phyloP scores from a whole-genome alignment of 2,329 filamentous ascomycete species.

The Zelopaecilomyces penicillatus region DNA sequence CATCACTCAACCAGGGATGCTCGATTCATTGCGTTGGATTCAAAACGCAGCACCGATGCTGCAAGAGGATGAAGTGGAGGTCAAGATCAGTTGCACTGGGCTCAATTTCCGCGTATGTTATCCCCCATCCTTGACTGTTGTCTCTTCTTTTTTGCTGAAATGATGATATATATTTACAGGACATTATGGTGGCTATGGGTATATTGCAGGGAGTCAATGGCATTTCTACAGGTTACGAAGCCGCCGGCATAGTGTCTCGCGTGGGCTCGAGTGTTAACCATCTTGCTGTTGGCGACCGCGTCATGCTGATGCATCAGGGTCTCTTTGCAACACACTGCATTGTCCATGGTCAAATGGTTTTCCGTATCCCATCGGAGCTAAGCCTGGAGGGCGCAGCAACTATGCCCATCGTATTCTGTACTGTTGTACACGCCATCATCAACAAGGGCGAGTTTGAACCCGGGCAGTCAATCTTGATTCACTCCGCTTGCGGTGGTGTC shows the following conservation, averaged over 20 bases:
- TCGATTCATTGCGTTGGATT: constrained; percentile 2
- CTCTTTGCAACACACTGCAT: constrained; percentile 2
- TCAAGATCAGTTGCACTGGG: constrained; percentile 1
- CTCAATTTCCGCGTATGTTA: constrained; percentile 5
- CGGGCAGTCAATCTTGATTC: constrained; percentile 8
- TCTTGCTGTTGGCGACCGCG: constrained; percentile 26
- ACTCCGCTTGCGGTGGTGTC: constrained; percentile 6
- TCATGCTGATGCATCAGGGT: constrained; percentile 12
- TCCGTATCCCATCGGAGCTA: constrained; percentile 20
- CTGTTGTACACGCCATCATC: constrained; percentile 18
- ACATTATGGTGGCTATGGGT: constrained; percentile 9
- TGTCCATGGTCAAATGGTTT: constrained; percentile 3
- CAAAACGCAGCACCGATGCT: neutral
- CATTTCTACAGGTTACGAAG: constrained; percentile 20
- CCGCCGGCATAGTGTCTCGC: constrained; percentile 15
- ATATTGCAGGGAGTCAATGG: constrained; percentile 5
- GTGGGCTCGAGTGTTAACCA: constrained; percentile 8
- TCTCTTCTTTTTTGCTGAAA: neutral
- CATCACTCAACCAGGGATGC: constrained; percentile 1
- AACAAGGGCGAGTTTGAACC: constrained; percentile 6
- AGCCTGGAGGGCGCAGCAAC: constrained; percentile 20
- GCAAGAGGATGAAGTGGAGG: constrained; percentile 1
- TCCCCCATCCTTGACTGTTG: neutral
- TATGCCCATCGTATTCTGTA: constrained; percentile 21
- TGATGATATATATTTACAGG: constrained; percentile 10